Conservation (phyloP, 805 yeast species). For the Candida ortonii region DNA sequence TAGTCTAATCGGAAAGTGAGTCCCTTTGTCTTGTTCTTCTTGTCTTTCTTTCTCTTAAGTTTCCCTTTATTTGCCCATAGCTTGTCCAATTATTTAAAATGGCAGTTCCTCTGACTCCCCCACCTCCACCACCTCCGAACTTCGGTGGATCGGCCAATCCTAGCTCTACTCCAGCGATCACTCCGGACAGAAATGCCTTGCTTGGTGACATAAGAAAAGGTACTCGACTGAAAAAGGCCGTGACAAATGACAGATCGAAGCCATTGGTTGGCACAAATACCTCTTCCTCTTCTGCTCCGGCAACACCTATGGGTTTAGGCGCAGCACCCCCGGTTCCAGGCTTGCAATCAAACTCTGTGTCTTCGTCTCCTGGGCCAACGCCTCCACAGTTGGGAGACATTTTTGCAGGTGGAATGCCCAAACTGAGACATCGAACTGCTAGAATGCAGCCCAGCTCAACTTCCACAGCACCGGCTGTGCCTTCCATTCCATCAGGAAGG, state of each 20-base stretch:
- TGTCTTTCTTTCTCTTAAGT: conserved; percentile 2
- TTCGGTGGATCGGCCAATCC: conserved; percentile 7
- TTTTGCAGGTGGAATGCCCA: conserved; percentile 80
- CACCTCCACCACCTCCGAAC: conserved; percentile 40
- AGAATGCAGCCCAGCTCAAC: conserved; percentile 13
- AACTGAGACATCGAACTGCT: conserved; percentile 48
- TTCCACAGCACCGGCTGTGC: conserved; percentile 23
- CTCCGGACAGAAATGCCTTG: conserved; percentile 50
- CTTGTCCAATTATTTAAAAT: conserved; percentile 18
- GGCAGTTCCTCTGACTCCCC: conserved; percentile 56
- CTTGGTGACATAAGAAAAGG: conserved; percentile 85
- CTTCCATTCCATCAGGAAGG: conserved; percentile 13
- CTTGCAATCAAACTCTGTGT: conserved; percentile 17
- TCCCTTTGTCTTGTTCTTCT: too few relatives aligned
- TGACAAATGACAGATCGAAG: conserved; percentile 64
- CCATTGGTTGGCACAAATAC: conserved; percentile 46
- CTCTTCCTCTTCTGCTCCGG: conserved; percentile 13
- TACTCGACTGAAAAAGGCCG: conserved; percentile 53
- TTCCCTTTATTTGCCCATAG: background rate
- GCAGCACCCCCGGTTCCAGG: conserved; percentile 29
- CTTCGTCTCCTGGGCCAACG: conserved; percentile 30
- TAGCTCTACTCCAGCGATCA: conserved; percentile 29
- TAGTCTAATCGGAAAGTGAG: too few relatives aligned
- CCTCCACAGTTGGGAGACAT: conserved; percentile 60
- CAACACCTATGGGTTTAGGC: conserved; percentile 17